Base-by-base conservation (phyloP, 768 basidiomycete species). In the Glaciozyma antarctica region DNA sequence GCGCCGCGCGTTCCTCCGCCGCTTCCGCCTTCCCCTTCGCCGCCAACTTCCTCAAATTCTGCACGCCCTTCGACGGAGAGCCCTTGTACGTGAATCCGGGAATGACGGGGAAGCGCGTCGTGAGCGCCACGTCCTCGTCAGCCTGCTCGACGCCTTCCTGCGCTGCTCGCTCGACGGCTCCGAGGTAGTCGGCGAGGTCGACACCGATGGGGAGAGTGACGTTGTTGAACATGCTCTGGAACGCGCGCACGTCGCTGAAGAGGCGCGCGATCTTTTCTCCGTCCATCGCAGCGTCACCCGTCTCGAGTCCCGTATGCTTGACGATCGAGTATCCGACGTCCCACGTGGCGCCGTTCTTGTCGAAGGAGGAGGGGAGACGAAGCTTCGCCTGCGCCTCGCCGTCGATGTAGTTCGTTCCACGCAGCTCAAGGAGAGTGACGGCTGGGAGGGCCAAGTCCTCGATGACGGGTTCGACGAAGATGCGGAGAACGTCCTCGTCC, bases 171-270 rank as follows among this genome's bases (percentile, higher is more conserved):
- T 47, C 41, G 12, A 57, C 60, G 17, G 68, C 68, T 4, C 5
- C 45, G 2, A 26, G 22, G 49, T 64, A 32, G n/a, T 58, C 69
- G 26, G 43, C 54, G 15, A n/a, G 16, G 5, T 52, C 44, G 21
- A 70, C 58, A 8, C 69, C 69, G 15, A 62, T 51, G 30, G 69
- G 69, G n/a, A 70, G 54, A n/a, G 48, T 49, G 56, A 70, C 26
- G 15, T 56, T 41, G 21, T 62, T 64, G 58, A 70, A 70, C 57
- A 60, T 66, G 7, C 10, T 28, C 38, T 70, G 69, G 28, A 55
- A 45, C 4, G 6, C 47, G 32, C 65, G 65, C 2, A 51, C 52
- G 1, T 19, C 45, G 15, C n/a, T 28, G 48, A 64, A 62, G 24
- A 62, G 52, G 30, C 32, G 21, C 13, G 48, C 47, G 26, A 69